These are phyloP conservation scores for Solanum sejunctum DNA, from an alignment of 257 asterid genomes.

Conservation along the genomic window DNA sequence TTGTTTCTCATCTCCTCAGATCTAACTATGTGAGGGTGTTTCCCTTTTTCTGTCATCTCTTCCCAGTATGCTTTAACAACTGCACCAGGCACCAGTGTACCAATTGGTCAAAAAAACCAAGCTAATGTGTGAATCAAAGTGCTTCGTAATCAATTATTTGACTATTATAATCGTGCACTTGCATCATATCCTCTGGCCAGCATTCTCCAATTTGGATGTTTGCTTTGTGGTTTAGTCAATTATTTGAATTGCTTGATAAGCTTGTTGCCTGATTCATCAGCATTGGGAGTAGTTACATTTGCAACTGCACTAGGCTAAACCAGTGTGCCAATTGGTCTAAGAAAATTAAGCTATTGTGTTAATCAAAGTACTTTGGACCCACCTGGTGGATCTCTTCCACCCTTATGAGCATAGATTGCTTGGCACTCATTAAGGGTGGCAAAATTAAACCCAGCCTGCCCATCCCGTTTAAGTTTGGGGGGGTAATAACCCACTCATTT, in stretches of 20 bases:
- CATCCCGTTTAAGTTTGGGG: too few species aligned
- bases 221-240: background rate
- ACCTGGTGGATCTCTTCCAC: background rate
- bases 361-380: background rate
- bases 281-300: background rate
- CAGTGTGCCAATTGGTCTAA: background rate
- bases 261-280: background rate
- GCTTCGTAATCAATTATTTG: background rate
- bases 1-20: background rate
- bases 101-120: background rate
- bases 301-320: background rate
- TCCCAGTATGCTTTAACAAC: background rate
- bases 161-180: background rate
- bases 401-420: background rate
- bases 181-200: background rate
- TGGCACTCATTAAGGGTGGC: background rate
- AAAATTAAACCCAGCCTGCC: too few species aligned
- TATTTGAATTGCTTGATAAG: background rate
- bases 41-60: background rate
- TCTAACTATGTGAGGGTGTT: background rate
- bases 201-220: background rate
- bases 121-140: background rate
- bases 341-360: background rate
- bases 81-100: background rate
- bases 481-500: too few species aligned